A percentile compares a stretch with the other conserved stretches of the same genome.
Conservation (phyloP, 176 grass and related monocot species). For the Raddia distichophylla region DNA sequence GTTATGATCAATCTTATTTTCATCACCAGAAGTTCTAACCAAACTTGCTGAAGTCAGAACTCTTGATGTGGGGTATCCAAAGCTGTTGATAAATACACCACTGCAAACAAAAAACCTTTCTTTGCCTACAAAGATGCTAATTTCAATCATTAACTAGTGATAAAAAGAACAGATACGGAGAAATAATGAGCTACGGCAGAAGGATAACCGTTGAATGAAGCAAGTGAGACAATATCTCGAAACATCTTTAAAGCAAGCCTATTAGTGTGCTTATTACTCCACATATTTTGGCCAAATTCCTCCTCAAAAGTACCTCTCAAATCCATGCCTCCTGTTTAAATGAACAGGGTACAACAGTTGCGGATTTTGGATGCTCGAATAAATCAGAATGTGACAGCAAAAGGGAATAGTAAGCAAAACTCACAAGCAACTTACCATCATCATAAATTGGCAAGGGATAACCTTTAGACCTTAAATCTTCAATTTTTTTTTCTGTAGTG, state of each 20-base stretch:
- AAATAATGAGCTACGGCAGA: neutral
- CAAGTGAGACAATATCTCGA: neutral
- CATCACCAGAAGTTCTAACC: slow-evolving; percentile 10
- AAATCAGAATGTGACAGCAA: neutral
- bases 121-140: neutral
- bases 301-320: slow-evolving; percentile 15
- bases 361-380: neutral
- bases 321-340: slow-evolving; percentile 13
- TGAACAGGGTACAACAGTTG: neutral
- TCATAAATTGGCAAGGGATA: too few species aligned
- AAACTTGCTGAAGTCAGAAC: slow-evolving; percentile 29
- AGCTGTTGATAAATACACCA: neutral
- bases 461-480: too few species aligned
- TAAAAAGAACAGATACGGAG: neutral
- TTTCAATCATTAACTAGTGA: neutral
- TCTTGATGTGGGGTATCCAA: neutral
- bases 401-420: neutral
- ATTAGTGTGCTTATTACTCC: neutral
- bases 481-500: too few species aligned
- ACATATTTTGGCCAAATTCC: slow-evolving; percentile 6
- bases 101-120: slow-evolving; percentile 17
- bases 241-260: slow-evolving; percentile 2
- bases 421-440: neutral
- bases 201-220: neutral
- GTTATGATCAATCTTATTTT: slow-evolving; percentile 3